Base-by-base conservation (phyloP, 2,329 filamentous ascomycete genomes). In the Coniochaeta prunicola region DNA sequence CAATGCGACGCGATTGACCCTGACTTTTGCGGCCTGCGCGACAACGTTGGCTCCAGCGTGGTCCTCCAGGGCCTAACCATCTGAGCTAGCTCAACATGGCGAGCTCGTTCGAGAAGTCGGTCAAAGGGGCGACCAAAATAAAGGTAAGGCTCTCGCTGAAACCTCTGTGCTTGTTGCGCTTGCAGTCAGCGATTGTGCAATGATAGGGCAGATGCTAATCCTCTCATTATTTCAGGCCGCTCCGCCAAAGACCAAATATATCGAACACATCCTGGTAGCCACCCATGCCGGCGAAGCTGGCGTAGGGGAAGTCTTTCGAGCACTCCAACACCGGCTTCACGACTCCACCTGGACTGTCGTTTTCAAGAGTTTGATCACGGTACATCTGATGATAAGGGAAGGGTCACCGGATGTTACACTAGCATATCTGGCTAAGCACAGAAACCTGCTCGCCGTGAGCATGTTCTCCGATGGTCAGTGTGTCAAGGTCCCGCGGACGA, bases 321-420 rank as follows among this genome's bases (percentile, higher is more conserved):
- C 92, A 45, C 80, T 99, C 58, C 92, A 96, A 71, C 86, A 91
- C 71, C 86, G 94, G 57, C 76, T 99, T 65, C 88, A 92, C 71
- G 94, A 99, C 73, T 93, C 93, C 65, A 96, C 94, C 80, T 99
- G 94, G 94, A 99, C 94, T n/a, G 92, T 97, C 59, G 93, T 96
- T 64, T 96, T 97, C 86, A 99, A 99, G 79, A 88, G 91, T 67
- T 80, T 99, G 65, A 96, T 97, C 67, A 94, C 96, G 55, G 86
- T 96, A 53, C 94, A 99, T 73, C 79, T 97, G 62, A 97, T 99
- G 94, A 94, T 99, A 71, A 86, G 94, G 65, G 94, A 99, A 76
- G 94, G 94, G 58, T 88, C 92, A 63, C 86, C 88, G 34, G 91
- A 97, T 71, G 89, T 92, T 55, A 96, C 94, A 2, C 80, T 99